Evolutionary conservation across 1,284 basidiomycete genomes (phyloP).

Genomic region (Melanopsichium pennsylvanicum): DNA sequence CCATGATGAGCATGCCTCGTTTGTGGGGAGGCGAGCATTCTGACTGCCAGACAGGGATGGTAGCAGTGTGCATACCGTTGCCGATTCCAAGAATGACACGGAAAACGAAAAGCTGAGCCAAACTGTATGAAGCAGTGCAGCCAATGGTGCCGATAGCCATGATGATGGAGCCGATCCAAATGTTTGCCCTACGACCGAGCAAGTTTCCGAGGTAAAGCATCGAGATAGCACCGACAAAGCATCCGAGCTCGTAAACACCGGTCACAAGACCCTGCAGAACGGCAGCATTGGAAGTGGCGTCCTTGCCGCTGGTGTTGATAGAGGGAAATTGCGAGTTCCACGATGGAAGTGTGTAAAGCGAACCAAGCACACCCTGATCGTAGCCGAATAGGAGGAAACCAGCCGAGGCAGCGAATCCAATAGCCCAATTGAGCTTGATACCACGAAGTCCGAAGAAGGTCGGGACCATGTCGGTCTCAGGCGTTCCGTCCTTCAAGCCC

Average conservation of each 20-base stretch:
- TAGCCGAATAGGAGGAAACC: conserved; percentile 64
- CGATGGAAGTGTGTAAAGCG: conserved; percentile 56
- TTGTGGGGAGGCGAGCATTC: conserved; percentile 63
- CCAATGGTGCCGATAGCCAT: conserved; percentile 58
- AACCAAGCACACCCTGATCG: conserved; percentile 64
- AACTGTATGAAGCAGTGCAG: conserved; percentile 47
- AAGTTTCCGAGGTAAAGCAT: conserved; percentile 58
- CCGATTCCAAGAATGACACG: conserved; percentile 62
- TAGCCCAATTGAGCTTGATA: conserved; percentile 49
- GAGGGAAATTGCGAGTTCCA: conserved; percentile 53
- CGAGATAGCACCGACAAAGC: conserved; percentile 60
- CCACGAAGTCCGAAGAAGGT: conserved; percentile 55
- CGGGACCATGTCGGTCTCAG: conserved; percentile 44
- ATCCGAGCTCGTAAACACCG: conserved; percentile 63
- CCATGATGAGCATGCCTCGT: conserved; percentile 63
- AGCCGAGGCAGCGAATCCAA: conserved; percentile 59
- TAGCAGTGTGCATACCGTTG: conserved; percentile 64
- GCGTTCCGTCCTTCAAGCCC: conserved; percentile 30
- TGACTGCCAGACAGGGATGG: conserved; percentile 64
- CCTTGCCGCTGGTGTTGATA: conserved; percentile 45
- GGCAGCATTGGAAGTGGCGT: conserved; percentile 37
- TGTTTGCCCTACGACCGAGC: conserved; percentile 59
- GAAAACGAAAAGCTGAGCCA: conserved; percentile 58
- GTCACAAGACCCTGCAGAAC: conserved; percentile 57
- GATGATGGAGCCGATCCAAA: conserved; percentile 60